phyloP scores from a whole-genome alignment of 345 rosid species.

The Gossypium sturtianum region DNA sequence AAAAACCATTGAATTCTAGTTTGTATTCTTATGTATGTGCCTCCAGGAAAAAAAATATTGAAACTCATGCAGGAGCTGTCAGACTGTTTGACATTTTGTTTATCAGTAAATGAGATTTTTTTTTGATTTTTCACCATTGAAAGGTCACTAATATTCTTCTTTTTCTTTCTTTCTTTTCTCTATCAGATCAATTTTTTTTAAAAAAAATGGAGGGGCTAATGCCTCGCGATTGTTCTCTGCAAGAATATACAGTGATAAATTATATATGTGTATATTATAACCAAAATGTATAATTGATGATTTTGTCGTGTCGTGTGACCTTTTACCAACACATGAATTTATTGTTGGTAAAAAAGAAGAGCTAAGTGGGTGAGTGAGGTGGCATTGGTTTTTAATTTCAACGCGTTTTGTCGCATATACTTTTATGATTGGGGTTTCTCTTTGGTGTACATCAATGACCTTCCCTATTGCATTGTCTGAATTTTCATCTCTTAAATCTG shows the following conservation, averaged over 20 bases:
- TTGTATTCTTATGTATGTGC: not conserved
- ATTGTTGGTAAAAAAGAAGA: not conserved
- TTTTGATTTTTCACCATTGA: not conserved
- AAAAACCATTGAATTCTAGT: not conserved
- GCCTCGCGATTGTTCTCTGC: slow-evolving; percentile 7
- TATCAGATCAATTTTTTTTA: not conserved
- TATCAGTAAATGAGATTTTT: not conserved
- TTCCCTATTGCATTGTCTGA: not conserved
- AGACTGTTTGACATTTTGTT: slow-evolving; percentile 14
- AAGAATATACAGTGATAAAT: not conserved
- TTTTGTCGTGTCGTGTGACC: not conserved
- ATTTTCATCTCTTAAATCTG: not conserved
- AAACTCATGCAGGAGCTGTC: not conserved
- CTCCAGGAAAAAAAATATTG: not conserved
- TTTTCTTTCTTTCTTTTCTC: not conserved
- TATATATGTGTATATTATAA: not conserved
- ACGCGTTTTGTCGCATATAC: not conserved
- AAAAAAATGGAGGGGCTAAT: not conserved
- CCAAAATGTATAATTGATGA: not conserved
- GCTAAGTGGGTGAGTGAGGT: not conserved
- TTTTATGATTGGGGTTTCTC: not conserved
- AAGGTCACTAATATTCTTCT: slow-evolving; percentile 14
- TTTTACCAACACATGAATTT: not conserved
- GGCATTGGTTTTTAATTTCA: not conserved
- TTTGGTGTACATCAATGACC: not conserved